phyloP scores from a whole-genome alignment of 306 rosid genomes.

The Abrus precatorius region DNA sequence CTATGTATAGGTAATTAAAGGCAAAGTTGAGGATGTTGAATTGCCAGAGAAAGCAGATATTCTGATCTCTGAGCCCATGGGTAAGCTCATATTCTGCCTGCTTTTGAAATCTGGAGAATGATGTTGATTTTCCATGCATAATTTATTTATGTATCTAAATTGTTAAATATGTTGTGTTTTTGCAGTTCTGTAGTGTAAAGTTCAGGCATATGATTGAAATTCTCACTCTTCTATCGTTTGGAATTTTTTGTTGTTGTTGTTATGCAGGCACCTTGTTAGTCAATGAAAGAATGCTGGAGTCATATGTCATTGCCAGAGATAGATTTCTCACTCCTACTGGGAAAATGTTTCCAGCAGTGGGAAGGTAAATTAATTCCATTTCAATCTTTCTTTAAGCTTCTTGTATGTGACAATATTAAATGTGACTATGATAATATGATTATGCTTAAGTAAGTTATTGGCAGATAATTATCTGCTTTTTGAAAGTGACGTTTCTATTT shows the following conservation, averaged over 20 bases:
- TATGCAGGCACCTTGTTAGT: slow-evolving; percentile 83
- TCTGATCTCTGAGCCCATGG: slow-evolving; percentile 98
- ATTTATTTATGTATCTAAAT: background rate
- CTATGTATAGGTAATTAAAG: slow-evolving; percentile 79
- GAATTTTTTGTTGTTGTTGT: slow-evolving; percentile 22
- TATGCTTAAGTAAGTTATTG: slow-evolving; percentile 3
- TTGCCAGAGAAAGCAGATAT: slow-evolving; percentile 97
- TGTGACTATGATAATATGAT: slow-evolving; percentile 21
- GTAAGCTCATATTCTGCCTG: slow-evolving; percentile 56
- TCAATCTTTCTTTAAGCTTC: slow-evolving; percentile 28
- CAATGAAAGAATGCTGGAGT: slow-evolving; percentile 96
- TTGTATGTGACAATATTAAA: slow-evolving; percentile 22
- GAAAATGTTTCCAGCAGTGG: slow-evolving; percentile 89
- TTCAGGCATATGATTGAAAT: slow-evolving; percentile 16
- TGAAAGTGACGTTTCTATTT: slow-evolving; percentile 26
- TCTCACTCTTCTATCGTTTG: slow-evolving; percentile 13
- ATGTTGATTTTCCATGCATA: slow-evolving; percentile 28
- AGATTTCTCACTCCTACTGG: slow-evolving; percentile 85
- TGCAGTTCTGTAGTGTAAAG: slow-evolving; percentile 6
- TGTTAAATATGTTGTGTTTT: slow-evolving; percentile 31
- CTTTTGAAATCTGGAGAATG: slow-evolving; percentile 24
- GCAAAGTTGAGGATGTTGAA: slow-evolving; percentile 89
- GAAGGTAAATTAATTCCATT: slow-evolving; percentile 67
- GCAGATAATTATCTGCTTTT: background rate
- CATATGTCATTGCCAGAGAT: slow-evolving; percentile 97